These are phyloP conservation scores for Pseudohyphozyma bogoriensis DNA, from an alignment of 768 basidiomycete species.

Conservation along the genomic window DNA sequence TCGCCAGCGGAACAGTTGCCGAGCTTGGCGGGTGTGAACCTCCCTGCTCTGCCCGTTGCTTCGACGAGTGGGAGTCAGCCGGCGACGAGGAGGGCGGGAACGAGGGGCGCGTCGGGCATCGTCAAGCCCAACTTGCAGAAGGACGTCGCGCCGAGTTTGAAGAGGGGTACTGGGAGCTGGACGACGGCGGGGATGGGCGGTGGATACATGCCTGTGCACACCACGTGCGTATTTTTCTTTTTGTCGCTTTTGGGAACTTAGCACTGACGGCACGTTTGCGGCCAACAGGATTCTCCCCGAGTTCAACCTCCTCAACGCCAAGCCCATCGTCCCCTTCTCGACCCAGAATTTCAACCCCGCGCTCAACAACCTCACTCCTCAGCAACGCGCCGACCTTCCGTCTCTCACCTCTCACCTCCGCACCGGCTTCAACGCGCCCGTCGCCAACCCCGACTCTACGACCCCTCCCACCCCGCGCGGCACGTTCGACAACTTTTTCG, in stretches of 20 bases:
- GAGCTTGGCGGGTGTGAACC: no score
- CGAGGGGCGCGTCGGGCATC: conserved; percentile 7
- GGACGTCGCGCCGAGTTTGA: conserved; percentile 28
- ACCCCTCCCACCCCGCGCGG: conserved; percentile 1
- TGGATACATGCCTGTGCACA: conserved; percentile 25
- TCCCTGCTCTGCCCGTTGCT: no score
- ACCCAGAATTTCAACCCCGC: conserved; percentile 26
- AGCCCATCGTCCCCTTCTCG: not conserved
- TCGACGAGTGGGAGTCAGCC: not conserved
- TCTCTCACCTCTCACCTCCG: not conserved
- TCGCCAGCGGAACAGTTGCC: not conserved
- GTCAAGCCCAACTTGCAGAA: conserved; percentile 36
- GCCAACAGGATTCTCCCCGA: conserved; percentile 13
- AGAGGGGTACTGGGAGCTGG: conserved; percentile 7
- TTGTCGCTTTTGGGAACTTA: not conserved
- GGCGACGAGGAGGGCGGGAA: not conserved
- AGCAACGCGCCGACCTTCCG: conserved; percentile 17
- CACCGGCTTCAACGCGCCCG: not conserved
- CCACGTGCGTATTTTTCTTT: conserved; percentile 7
- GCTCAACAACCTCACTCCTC: conserved; percentile 15
- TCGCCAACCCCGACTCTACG: not conserved
- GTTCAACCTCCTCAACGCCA: conserved; percentile 14
- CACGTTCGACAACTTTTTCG: conserved; percentile 30
- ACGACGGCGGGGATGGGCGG: conserved; percentile 6
- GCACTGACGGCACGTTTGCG: not conserved